These are phyloP conservation scores for Vigna nakashimae DNA, from an alignment of 306 rosid genomes.

Conservation along the genomic window DNA sequence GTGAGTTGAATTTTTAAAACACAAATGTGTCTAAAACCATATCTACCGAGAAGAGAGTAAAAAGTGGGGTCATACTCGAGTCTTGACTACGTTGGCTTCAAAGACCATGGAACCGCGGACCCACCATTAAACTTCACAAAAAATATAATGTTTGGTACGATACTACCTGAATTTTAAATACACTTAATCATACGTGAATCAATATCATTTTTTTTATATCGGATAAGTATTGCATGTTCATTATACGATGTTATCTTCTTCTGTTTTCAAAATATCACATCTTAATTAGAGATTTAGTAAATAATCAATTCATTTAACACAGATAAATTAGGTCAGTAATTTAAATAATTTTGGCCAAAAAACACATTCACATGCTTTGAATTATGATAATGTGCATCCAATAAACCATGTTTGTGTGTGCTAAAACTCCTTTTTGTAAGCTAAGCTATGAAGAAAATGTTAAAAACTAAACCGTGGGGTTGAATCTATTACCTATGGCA, in stretches of 20 bases:
- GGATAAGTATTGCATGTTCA: background rate
- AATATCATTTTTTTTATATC: background rate
- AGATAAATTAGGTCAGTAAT: background rate
- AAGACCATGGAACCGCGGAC: background rate
- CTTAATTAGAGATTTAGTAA: background rate
- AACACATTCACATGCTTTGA: no score
- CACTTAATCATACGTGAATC: background rate
- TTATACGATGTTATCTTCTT: background rate
- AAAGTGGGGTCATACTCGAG: background rate
- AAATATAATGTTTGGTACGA: background rate
- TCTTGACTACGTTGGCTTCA: slow-evolving; percentile 1
- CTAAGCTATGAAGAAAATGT: no score
- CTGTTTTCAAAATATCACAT: background rate
- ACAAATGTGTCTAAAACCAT: background rate
- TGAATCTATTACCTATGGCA: background rate
- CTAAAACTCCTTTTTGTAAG: no score
- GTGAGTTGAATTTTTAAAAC: background rate
- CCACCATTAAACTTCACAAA: background rate
- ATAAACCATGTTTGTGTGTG: no score
- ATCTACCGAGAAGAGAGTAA: background rate
- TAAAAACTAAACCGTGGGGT: background rate
- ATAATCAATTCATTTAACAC: background rate
- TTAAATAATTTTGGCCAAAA: no score
- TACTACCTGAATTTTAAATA: background rate
- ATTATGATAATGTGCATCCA: no score